Conservation (phyloP, 2,329 filamentous ascomycete genomes). For the Penicillium oxalicum region DNA sequence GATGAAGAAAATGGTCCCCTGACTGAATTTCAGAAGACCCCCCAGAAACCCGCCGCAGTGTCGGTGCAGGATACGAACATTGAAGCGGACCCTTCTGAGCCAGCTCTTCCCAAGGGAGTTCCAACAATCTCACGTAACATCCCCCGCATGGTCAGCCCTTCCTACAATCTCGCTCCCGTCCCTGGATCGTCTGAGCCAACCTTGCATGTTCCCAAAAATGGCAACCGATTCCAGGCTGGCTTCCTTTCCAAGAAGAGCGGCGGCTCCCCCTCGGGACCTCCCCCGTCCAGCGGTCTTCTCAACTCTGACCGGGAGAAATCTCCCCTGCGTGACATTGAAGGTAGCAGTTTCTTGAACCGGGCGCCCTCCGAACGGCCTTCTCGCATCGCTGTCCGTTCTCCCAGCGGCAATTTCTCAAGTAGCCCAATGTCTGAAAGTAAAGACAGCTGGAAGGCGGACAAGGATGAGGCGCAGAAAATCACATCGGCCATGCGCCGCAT, state of each 20-base stretch:
- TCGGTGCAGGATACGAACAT: conserved; percentile 54
- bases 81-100: conserved; percentile 38
- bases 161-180: conserved; percentile 51
- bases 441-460: conserved; percentile 42
- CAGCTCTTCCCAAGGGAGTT: conserved; percentile 43
- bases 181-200: conserved; percentile 54
- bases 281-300: conserved; percentile 53
- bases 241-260: conserved; percentile 68
- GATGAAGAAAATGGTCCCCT: conserved; percentile 80
- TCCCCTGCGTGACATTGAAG: conserved; percentile 50
- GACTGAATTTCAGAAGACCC: conserved; percentile 87
- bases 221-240: conserved; percentile 78
- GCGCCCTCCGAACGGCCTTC: conserved; percentile 38
- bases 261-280: conserved; percentile 58
- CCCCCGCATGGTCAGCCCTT: conserved; percentile 39
- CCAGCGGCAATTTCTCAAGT: conserved; percentile 31
- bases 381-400: conserved; percentile 36
- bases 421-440: conserved; percentile 44
- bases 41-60: conserved; percentile 58
- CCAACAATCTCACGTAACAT: conserved; percentile 45
- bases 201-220: conserved; percentile 58
- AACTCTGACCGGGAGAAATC: conserved; percentile 56
- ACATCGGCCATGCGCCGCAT: conserved; percentile 53
- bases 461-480: conserved; percentile 50
- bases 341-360: conserved; percentile 45